These are phyloP conservation scores for Fistulina hepatica DNA, from an alignment of 1,284 basidiomycete genomes.

Conservation along the genomic window DNA sequence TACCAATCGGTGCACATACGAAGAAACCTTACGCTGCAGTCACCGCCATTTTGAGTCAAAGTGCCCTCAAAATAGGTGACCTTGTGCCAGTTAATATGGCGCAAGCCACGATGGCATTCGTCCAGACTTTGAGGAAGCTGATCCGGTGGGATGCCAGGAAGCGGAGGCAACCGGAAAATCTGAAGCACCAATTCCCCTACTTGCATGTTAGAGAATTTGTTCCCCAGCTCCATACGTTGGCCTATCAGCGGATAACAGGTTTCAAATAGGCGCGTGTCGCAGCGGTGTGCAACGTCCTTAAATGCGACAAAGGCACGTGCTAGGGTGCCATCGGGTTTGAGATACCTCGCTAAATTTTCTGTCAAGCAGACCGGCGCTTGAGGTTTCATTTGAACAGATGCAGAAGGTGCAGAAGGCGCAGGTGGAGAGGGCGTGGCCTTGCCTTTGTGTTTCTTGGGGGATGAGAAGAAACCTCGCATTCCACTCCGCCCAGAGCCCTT, in stretches of 20 bases:
- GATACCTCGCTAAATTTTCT: slow-evolving; percentile 72
- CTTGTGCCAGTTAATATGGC: slow-evolving; percentile 87
- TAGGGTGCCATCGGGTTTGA: slow-evolving; percentile 71
- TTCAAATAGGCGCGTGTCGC: slow-evolving; percentile 76
- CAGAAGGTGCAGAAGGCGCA: slow-evolving; percentile 21
- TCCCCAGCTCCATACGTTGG: slow-evolving; percentile 49
- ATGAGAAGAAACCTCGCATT: slow-evolving; percentile 61
- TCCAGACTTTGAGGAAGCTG: slow-evolving; percentile 86
- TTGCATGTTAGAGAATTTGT: slow-evolving; percentile 46
- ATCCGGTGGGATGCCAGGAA: slow-evolving; percentile 70
- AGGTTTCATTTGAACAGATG: slow-evolving; percentile 27
- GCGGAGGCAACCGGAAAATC: slow-evolving; percentile 79
- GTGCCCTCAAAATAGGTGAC: slow-evolving; percentile 87
- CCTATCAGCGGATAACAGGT: slow-evolving; percentile 78
- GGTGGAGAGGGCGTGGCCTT: slow-evolving; percentile 26
- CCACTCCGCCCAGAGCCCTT: slow-evolving; percentile 60
- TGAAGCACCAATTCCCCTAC: slow-evolving; percentile 78
- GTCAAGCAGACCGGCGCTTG: slow-evolving; percentile 28
- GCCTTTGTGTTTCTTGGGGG: slow-evolving; percentile 61
- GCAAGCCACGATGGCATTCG: slow-evolving; percentile 82
- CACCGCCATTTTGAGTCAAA: slow-evolving; percentile 92
- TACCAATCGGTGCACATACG: background rate
- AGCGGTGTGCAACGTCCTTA: slow-evolving; percentile 71
- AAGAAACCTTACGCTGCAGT: slow-evolving; percentile 61
- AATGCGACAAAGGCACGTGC: slow-evolving; percentile 78